phyloP scores from a whole-genome alignment of 192 early-diverging fungal genomes.

The Lobosporangium transversale region DNA sequence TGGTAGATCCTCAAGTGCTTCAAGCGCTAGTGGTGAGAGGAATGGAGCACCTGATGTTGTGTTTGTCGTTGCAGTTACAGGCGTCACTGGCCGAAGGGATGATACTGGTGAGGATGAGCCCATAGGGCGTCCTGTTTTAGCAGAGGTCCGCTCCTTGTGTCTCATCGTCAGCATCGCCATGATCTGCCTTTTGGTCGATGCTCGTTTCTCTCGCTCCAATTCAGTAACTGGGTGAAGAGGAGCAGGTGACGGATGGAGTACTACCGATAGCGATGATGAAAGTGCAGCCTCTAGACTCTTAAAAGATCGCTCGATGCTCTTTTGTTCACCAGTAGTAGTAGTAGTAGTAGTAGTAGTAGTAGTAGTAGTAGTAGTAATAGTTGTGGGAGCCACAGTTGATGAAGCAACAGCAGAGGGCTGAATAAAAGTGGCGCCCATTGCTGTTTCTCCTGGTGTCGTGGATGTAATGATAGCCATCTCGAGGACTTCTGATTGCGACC shows the following conservation, averaged over 20 bases:
- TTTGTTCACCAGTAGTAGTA: not conserved
- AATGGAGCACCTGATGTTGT: not conserved
- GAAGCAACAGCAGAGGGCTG: too few relatives aligned
- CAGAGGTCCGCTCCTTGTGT: conserved; percentile 31
- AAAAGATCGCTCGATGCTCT: too few relatives aligned
- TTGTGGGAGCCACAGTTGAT: too few relatives aligned
- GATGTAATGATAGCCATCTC: too few relatives aligned
- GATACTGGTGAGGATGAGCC: not conserved
- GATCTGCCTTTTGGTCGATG: conserved; percentile 22
- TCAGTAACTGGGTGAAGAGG: not conserved
- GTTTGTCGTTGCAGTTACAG: not conserved
- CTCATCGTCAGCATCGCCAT: conserved; percentile 24
- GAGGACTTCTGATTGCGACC: too few relatives aligned
- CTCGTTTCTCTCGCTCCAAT: conserved; percentile 9
- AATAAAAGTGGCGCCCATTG: too few relatives aligned
- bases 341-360: not conserved
- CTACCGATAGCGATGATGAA: not conserved
- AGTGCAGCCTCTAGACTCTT: not conserved
- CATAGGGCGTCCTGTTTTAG: conserved; percentile 16
- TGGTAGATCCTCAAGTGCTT: conserved; percentile 23
- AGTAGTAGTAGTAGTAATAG: not conserved
- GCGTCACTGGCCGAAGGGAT: not conserved
- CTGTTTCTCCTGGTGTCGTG: too few relatives aligned
- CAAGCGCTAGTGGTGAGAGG: conserved; percentile 29
- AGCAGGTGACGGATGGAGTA: too few relatives aligned